These are phyloP conservation scores for Pseudonitzschia multiseries DNA, from an alignment of 108 stramenopile genomes.

Conservation along the genomic window DNA sequence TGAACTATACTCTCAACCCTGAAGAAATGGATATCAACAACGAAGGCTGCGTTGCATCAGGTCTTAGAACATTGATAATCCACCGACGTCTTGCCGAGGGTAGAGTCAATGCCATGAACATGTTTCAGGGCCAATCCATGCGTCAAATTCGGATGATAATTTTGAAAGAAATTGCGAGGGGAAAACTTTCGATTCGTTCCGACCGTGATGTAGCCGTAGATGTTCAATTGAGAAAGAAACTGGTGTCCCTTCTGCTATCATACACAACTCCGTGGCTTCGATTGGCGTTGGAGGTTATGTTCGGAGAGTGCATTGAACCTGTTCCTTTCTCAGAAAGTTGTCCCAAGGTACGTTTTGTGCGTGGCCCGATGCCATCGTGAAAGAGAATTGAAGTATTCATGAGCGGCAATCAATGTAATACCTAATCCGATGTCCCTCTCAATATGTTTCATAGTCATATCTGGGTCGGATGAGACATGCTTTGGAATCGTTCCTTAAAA, in stretches of 20 bases:
- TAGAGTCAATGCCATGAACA: conserved; percentile 26
- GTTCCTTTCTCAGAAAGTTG: conserved; percentile 9
- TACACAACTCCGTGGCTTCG: conserved; percentile 90
- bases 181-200: conserved; percentile 66
- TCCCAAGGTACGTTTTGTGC: conserved; percentile 11
- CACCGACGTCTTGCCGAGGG: conserved; percentile 47
- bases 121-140: conserved; percentile 57
- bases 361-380: not conserved
- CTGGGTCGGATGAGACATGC: conserved; percentile 39
- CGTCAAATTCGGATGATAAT: conserved; percentile 38
- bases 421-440: not conserved
- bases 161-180: conserved; percentile 65
- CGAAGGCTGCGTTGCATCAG: conserved; percentile 9
- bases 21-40: conserved; percentile 39
- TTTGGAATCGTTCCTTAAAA: conserved; percentile 61
- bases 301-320: conserved; percentile 63
- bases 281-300: conserved; percentile 87
- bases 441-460: conserved; percentile 23
- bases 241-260: conserved; percentile 74
- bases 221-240: conserved; percentile 62
- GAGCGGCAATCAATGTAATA: not conserved
- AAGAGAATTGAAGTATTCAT: too few relatives aligned
- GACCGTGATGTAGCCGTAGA: conserved; percentile 88
- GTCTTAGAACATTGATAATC: conserved; percentile 34
- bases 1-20: conserved; percentile 79